phyloP scores from a whole-genome alignment of 192 early-diverging fungal species.

The Coemansia sp. region DNA sequence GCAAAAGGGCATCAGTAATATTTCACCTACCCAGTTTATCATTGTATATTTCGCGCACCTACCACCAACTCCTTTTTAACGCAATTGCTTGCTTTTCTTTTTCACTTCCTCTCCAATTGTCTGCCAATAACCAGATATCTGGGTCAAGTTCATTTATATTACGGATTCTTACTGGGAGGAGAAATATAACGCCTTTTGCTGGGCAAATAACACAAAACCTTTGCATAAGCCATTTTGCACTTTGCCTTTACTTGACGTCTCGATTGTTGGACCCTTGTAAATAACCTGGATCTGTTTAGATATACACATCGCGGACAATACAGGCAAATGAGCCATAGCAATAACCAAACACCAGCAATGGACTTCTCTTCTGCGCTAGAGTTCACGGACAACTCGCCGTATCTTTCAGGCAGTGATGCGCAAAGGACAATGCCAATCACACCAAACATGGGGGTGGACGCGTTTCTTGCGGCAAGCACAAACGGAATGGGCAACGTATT shows the following conservation, averaged over 20 bases:
- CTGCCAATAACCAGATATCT: background rate
- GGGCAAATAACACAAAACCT: background rate
- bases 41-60: constrained; percentile 8
- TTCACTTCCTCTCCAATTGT: background rate
- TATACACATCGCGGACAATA: too few relatives aligned
- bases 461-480: constrained; percentile 11
- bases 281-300: too few relatives aligned
- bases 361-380: background rate
- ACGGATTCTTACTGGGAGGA: too few relatives aligned
- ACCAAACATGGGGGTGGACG: constrained; percentile 26
- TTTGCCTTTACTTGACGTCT: background rate
- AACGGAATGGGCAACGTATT: constrained; percentile 2
- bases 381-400: constrained; percentile 5
- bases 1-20: background rate
- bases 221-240: background rate
- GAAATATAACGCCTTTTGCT: too few relatives aligned
- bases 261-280: too few relatives aligned
- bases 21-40: background rate
- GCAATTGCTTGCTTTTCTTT: background rate
- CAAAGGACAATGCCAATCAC: constrained; percentile 24
- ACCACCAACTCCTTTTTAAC: too few relatives aligned
- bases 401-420: constrained; percentile 8
- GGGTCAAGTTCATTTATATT: too few relatives aligned
- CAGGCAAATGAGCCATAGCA: constrained; percentile 1
- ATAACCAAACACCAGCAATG: constrained; percentile 3